A percentile compares a stretch with the other conserved stretches of the same genome.
Conservation (phyloP, 768 basidiomycete species). For the Amanita subjunquillea region DNA sequence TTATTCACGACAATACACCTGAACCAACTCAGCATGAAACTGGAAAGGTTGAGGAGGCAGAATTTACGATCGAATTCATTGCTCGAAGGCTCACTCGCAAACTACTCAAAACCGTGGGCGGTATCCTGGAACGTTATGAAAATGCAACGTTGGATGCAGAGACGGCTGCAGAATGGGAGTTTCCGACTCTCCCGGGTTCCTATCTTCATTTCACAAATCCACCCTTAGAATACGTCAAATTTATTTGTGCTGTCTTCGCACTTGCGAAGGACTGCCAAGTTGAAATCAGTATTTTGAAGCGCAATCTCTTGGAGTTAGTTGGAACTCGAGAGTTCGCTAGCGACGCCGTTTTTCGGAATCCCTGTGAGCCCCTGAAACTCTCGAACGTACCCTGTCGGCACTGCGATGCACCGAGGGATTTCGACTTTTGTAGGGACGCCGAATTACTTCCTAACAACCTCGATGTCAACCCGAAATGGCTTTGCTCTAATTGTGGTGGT, state of each 20-base stretch:
- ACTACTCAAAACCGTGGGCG: slow-evolving; percentile 60
- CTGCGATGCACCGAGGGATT: slow-evolving; percentile 79
- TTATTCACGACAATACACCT: slow-evolving; percentile 51
- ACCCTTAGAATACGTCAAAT: slow-evolving; percentile 83
- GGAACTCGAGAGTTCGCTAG: slow-evolving; percentile 79
- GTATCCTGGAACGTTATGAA: slow-evolving; percentile 49
- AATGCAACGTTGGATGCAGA: slow-evolving; percentile 49
- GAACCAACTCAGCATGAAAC: slow-evolving; percentile 58
- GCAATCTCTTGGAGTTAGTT: slow-evolving; percentile 82
- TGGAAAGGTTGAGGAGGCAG: slow-evolving; percentile 58
- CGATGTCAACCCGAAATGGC: slow-evolving; percentile 50
- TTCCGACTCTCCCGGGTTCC: slow-evolving; percentile 84
- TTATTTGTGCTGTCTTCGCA: slow-evolving; percentile 68
- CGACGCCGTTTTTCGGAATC: slow-evolving; percentile 83
- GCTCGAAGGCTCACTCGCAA: slow-evolving; percentile 70
- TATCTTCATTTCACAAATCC: slow-evolving; percentile 74
- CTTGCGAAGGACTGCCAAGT: slow-evolving; percentile 75
- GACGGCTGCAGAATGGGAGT: slow-evolving; percentile 49
- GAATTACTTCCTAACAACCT: slow-evolving; percentile 59
- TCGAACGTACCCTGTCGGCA: slow-evolving; percentile 81
- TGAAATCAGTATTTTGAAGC: slow-evolving; percentile 82
- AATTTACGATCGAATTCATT: slow-evolving; percentile 61
- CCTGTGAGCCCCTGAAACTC: slow-evolving; percentile 80
- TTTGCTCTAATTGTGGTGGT: slow-evolving; percentile 61
- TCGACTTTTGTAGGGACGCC: slow-evolving; percentile 92